phyloP scores from a whole-genome alignment of 805 yeast species.

The Lipomyces yamadae region DNA sequence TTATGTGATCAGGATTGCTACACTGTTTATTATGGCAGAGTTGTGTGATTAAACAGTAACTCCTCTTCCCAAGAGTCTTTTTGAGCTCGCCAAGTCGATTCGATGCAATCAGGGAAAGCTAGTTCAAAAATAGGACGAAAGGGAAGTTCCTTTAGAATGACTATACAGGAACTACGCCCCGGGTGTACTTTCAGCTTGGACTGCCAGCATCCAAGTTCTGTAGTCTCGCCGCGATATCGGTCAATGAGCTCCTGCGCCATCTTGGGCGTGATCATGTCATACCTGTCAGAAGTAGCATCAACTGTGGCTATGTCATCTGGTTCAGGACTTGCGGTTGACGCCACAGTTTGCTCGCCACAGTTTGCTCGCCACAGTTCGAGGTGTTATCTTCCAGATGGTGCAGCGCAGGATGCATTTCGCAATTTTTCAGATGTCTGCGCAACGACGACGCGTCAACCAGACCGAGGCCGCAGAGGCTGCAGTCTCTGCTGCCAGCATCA shows the following conservation, averaged over 20 bases:
- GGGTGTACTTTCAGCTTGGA: neutral
- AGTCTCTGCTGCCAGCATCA: no score
- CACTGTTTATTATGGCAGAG: neutral
- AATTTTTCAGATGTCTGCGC: no score
- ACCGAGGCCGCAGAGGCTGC: no score
- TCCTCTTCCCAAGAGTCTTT: neutral
- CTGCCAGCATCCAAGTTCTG: neutral
- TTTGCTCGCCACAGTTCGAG: no score
- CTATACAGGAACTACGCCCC: neutral
- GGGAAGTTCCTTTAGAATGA: conserved; percentile 1
- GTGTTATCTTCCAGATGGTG: neutral
- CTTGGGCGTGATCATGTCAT: neutral
- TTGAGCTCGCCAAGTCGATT: neutral
- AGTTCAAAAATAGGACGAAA: neutral
- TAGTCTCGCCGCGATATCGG: neutral
- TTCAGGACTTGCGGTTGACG: neutral
- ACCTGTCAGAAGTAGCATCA: neutral
- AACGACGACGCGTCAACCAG: no score
- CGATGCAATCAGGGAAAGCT: neutral
- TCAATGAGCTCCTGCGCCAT: neutral
- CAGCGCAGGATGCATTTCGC: neutral
- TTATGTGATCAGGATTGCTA: neutral
- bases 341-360: neutral
- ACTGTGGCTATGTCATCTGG: neutral
- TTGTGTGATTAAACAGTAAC: neutral